phyloP scores from a whole-genome alignment of 2,329 filamentous ascomycete species.

The Pseudohalonectria lignicola region DNA sequence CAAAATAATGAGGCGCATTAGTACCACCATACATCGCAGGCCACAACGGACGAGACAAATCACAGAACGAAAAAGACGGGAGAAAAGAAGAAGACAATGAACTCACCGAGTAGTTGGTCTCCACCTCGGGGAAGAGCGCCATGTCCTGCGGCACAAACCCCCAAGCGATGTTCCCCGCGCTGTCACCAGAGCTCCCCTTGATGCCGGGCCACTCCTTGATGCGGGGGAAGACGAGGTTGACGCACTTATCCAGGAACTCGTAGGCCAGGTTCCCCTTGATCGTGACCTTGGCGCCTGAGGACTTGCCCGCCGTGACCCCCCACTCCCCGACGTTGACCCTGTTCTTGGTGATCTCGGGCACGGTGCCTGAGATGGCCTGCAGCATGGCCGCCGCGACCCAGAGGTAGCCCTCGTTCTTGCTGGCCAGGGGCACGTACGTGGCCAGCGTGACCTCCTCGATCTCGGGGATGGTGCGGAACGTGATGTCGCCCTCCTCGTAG shows the following conservation, averaged over 20 bases:
- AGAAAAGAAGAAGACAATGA: conserved; percentile 1
- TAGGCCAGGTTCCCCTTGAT: conserved; percentile 72
- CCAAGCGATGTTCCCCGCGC: conserved; percentile 76
- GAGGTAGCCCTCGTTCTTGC: conserved; percentile 61
- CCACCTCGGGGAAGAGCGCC: conserved; percentile 83
- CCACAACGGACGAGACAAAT: no score
- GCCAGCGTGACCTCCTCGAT: conserved; percentile 75
- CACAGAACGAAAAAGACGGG: neutral
- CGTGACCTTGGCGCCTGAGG: conserved; percentile 66
- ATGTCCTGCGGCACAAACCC: conserved; percentile 69
- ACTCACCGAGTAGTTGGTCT: conserved; percentile 88
- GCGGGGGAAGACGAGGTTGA: conserved; percentile 82
- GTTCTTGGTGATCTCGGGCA: conserved; percentile 58
- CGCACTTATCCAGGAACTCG: conserved; percentile 81
- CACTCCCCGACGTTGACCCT: conserved; percentile 65
- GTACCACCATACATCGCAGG: no score
- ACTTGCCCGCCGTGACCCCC: conserved; percentile 59
- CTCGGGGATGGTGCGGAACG: conserved; percentile 76
- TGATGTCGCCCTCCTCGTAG: conserved; percentile 61
- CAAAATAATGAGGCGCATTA: no score
- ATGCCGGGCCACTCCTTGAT: conserved; percentile 92
- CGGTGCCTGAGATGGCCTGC: conserved; percentile 74
- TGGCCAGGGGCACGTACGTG: conserved; percentile 58
- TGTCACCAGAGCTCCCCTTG: conserved; percentile 62
- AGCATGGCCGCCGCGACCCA: conserved; percentile 76